Evolutionary conservation across 768 basidiomycete species (phyloP).

Genomic region (Lentinula boryana): DNA sequence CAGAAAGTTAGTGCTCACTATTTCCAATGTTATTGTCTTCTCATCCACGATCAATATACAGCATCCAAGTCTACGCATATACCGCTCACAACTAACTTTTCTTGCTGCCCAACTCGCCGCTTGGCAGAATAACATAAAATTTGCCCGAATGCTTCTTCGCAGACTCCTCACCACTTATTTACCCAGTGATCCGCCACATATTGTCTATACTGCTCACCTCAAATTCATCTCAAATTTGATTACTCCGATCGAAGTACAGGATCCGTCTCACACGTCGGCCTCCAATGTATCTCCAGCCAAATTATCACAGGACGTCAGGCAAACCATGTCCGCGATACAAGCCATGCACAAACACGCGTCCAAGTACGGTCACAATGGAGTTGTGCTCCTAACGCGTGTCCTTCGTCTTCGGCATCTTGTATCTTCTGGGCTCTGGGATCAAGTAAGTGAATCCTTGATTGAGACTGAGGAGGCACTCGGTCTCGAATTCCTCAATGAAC

Average conservation of each 20-base stretch:
- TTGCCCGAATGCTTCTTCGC: slow-evolving; percentile 52
- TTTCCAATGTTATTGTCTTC: not conserved
- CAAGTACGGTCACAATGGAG: slow-evolving; percentile 29
- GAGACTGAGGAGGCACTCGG: slow-evolving; percentile 46
- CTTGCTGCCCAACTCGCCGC: slow-evolving; percentile 57
- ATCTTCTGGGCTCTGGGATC: slow-evolving; percentile 47
- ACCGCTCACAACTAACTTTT: slow-evolving; percentile 52
- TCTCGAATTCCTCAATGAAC: slow-evolving; percentile 21
- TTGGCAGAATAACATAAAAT: slow-evolving; percentile 49
- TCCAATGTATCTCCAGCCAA: slow-evolving; percentile 7
- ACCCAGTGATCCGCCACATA: slow-evolving; percentile 43
- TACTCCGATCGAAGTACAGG: slow-evolving; percentile 10
- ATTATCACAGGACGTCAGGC: slow-evolving; percentile 17
- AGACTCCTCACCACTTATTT: slow-evolving; percentile 44
- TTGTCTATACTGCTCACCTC: slow-evolving; percentile 51
- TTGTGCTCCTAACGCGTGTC: slow-evolving; percentile 46
- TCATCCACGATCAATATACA: slow-evolving; percentile 14
- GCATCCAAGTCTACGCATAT: slow-evolving; percentile 62
- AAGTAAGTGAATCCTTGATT: slow-evolving; percentile 41
- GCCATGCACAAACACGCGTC: slow-evolving; percentile 24
- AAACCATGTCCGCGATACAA: slow-evolving; percentile 25
- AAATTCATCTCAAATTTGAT: slow-evolving; percentile 40
- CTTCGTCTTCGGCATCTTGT: slow-evolving; percentile 54
- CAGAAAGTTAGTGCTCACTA: slow-evolving; percentile 43
- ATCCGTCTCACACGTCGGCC: slow-evolving; percentile 22